These are phyloP conservation scores for Sesbania bispinosa DNA, from an alignment of 306 rosid species.

Conservation along the genomic window DNA sequence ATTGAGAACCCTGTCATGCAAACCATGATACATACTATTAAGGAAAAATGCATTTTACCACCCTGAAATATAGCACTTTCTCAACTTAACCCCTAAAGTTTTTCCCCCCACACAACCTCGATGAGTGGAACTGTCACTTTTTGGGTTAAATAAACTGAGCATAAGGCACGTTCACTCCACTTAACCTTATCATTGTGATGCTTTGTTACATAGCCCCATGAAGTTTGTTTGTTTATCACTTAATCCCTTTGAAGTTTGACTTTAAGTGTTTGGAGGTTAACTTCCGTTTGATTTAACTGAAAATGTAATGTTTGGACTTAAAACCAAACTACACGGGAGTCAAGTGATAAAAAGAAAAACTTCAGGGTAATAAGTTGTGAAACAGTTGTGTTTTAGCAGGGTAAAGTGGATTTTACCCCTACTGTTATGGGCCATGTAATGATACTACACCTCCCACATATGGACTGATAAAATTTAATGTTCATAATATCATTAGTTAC, in stretches of 20 bases:
- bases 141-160: background rate
- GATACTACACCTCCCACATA: background rate
- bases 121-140: background rate
- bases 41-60: background rate
- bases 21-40: background rate
- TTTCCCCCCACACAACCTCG: background rate
- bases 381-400: background rate
- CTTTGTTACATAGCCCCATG: too few species aligned
- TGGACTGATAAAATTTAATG: background rate
- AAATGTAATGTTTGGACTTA: background rate
- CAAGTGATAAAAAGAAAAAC: background rate
- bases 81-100: background rate
- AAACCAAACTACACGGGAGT: background rate
- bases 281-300: background rate
- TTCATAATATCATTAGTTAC: background rate
- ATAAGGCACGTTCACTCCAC: too few species aligned
- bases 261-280: background rate
- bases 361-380: background rate
- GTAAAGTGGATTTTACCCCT: background rate
- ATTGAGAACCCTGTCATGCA: background rate
- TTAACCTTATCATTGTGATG: too few species aligned
- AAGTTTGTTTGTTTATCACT: background rate
- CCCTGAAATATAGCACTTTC: background rate
- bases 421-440: background rate
- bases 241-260: background rate